Percentiles rank a stretch among this genome's conserved stretches.
Evolutionary conservation across 2,329 filamentous ascomycete species (phyloP).

Genomic region (Alternaria dauci): DNA sequence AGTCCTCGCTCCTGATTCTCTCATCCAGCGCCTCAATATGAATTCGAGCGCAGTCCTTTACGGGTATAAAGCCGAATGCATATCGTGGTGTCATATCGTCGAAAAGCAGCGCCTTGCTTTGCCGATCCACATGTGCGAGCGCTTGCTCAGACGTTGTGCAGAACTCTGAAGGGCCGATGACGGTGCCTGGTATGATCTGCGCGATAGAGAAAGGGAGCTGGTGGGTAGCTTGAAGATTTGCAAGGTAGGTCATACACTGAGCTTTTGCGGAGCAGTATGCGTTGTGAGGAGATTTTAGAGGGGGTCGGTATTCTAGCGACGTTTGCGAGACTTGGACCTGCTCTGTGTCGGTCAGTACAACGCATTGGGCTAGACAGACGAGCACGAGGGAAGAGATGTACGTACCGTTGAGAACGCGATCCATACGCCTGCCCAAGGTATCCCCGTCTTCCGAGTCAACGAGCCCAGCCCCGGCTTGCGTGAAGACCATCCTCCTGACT

Average conservation of each 20-base stretch:
- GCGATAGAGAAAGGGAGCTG: conserved; percentile 37
- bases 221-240: background rate
- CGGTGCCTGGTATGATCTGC: conserved; percentile 47
- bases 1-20: conserved; percentile 16
- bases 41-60: conserved; percentile 42
- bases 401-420: conserved; percentile 34
- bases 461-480: conserved; percentile 45
- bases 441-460: conserved; percentile 46
- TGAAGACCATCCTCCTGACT: conserved; percentile 43
- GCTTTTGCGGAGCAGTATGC: conserved; percentile 48
- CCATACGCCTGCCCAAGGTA: conserved; percentile 40
- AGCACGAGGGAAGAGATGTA: conserved; percentile 6
- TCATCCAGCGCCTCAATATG: conserved; percentile 43
- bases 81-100: conserved; percentile 41
- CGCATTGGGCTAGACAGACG: background rate
- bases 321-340: conserved; percentile 31
- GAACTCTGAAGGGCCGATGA: conserved; percentile 47
- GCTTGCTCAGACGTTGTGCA: conserved; percentile 28
- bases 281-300: conserved; percentile 41
- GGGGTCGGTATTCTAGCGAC: conserved; percentile 35
- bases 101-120: conserved; percentile 44
- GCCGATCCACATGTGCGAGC: conserved; percentile 39
- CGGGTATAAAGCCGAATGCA: conserved; percentile 47
- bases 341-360: conserved; percentile 22
- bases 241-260: conserved; percentile 44